Evolutionary conservation across 805 yeast genomes (phyloP), one percentile per base, ranked within the genome.

Genomic region (Komagataella phaffii): DNA sequence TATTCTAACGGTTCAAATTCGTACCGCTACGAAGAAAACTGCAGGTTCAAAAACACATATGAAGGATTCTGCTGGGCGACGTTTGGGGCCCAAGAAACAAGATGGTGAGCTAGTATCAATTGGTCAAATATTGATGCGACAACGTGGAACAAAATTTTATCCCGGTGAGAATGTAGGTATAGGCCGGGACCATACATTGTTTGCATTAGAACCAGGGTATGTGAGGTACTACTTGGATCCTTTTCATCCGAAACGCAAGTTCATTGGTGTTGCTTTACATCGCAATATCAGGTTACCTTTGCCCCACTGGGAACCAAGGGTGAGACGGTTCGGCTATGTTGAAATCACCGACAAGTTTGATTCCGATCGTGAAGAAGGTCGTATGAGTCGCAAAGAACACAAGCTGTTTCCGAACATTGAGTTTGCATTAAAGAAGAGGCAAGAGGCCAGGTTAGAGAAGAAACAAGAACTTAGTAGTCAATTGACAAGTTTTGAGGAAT

Each of bases 1-100:
- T 40, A 55, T 7, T 51, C 46, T 23, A 55, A 56, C 40, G 46
- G 56, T 48, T 45, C 81, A 75, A 54, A 79, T 88, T 12, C 88
- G 99, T 76, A 81, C 81, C 18, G 96, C 99, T 24, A 88, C 96
- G 14, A 93, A 93, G 69, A 85, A 82, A 64, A 96, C 93, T 6
- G 88, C 95, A 18, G 96, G 97, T 59, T 88, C 97, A n/a, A 86
- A 81, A 69, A 86, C 96, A 17, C 86, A 85, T 58, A 90, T 85
- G 80, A 84, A 85, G 64, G 96, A 90, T 66, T 90, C 99, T 14
- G 88, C 88, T 3, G 99, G 99, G 73, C 81, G 95, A 66, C 75
- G 98, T 63, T 71, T 93, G 50, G 99, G 99, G 23, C 85, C 95
- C 43, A 93, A 93, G 69, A 85, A 77, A 49, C 79, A 84, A 55